Evolutionary conservation across 1,284 basidiomycete species (phyloP).

Genomic region (Pseudozyma pruni): DNA sequence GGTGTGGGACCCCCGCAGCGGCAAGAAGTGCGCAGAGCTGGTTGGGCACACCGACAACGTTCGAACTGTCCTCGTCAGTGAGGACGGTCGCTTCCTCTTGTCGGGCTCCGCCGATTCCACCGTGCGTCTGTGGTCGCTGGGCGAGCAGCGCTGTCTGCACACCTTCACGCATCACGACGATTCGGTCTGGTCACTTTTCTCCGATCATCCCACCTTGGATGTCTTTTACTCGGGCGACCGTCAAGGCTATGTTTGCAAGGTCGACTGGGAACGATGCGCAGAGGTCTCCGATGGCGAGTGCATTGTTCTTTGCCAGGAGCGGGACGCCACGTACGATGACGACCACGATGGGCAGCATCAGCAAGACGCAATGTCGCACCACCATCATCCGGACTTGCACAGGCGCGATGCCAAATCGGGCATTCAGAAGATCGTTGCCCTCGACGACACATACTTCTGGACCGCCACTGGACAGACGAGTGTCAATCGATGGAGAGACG

Average conservation of each 20-base stretch:
- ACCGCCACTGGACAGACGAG: slow-evolving; percentile 85
- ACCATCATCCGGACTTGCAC: slow-evolving; percentile 29
- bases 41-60: slow-evolving; percentile 95
- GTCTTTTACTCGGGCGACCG: slow-evolving; percentile 96
- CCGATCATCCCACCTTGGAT: slow-evolving; percentile 86
- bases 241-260: slow-evolving; percentile 85
- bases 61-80: slow-evolving; percentile 84
- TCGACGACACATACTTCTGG: slow-evolving; percentile 90
- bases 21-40: slow-evolving; percentile 55
- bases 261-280: slow-evolving; percentile 83
- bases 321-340: slow-evolving; percentile 14
- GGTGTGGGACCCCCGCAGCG: slow-evolving; percentile 86
- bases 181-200: slow-evolving; percentile 92
- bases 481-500: slow-evolving; percentile 81
- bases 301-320: slow-evolving; percentile 73
- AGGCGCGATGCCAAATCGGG: slow-evolving; percentile 73
- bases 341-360: slow-evolving; percentile 5
- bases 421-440: slow-evolving; percentile 82
- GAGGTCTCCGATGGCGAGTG: slow-evolving; percentile 90
- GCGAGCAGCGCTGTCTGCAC: slow-evolving; percentile 87
- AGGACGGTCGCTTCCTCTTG: slow-evolving; percentile 80
- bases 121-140: slow-evolving; percentile 91
- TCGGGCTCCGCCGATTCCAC: slow-evolving; percentile 72
- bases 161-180: slow-evolving; percentile 96
- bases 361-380: slow-evolving; percentile 3